phyloP scores from a whole-genome alignment of 2,329 filamentous ascomycete genomes.

The Penicillium sp. region DNA sequence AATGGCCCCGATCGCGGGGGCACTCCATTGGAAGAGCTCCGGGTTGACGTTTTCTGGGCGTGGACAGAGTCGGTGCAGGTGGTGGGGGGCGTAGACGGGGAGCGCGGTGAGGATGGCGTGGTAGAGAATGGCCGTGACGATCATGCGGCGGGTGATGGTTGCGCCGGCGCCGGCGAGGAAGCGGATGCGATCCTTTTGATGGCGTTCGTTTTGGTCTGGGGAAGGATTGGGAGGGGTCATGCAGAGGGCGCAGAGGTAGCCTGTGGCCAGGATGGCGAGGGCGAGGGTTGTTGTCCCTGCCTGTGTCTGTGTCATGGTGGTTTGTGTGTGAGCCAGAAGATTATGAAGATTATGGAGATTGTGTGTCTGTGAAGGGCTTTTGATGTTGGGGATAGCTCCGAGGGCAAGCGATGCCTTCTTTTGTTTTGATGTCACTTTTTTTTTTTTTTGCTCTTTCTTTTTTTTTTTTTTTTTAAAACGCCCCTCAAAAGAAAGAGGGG shows the following conservation, averaged over 20 bases:
- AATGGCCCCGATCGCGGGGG: constrained; percentile 11
- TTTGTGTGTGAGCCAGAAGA: neutral
- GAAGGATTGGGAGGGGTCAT: constrained; percentile 20
- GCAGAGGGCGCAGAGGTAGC: constrained; percentile 15
- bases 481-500: too few species aligned
- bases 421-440: neutral
- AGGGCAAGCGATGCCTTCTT: neutral
- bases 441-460: too few species aligned
- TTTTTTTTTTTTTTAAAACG: too few species aligned
- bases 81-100: constrained; percentile 3
- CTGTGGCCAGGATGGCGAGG: constrained; percentile 11
- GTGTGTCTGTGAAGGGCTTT: neutral
- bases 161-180: constrained; percentile 10
- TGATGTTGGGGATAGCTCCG: neutral
- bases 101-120: constrained; percentile 17
- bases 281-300: constrained; percentile 7
- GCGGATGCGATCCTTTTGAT: constrained; percentile 15
- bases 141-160: constrained; percentile 7
- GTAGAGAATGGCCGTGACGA: constrained; percentile 10
- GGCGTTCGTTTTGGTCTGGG: constrained; percentile 5
- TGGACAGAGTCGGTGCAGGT: constrained; percentile 14
- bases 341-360: neutral
- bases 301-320: constrained; percentile 4
- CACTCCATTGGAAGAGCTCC: constrained; percentile 23
- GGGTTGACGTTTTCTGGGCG: constrained; percentile 10